Base-by-base conservation (phyloP, 805 yeast species). In the Metschnikowia chrysomelidarum region DNA sequence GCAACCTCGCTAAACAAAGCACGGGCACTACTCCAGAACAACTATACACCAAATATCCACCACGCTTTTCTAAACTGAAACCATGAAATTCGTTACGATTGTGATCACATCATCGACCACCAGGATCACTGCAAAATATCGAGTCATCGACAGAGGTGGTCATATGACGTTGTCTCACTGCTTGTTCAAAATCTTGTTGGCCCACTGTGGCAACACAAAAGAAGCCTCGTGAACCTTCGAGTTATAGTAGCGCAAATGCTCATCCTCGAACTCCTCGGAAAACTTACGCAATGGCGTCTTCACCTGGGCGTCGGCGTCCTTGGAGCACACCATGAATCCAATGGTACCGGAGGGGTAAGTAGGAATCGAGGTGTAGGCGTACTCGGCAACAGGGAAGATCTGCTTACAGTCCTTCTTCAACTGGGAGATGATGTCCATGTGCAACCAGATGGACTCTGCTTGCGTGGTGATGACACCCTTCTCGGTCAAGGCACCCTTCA, bases 341-440 rank as follows among this genome's bases (percentile, higher is more conserved):
- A 91, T 83, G 62, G 88, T 94, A 47, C 98, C 98, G 13, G 96
- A 81, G 46, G 98, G 96, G 58, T 91, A 91, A 40, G 98, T 89
- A 57, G 98, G 98, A 50, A 89, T 87, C 57, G 93, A 78, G 40
- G 94, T 83, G 69, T 86, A 85, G 21, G 95, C 88, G 60, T 88
- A 89, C 58, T 84, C 93, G 26, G 83, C 97, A 36, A 78, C 84
- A 30, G 96, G 95, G 81, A 91, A 91, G 29, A 91, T 87, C 45
- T 78, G 77, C 47, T 71, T 64, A 66, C 96, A 88, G 48, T 85
- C 89, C 52, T 76, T 67, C 70, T 87, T 85, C 68, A 91, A 76
- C 50, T 84, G 77, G 56, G 83, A 75, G 56, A 91, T 85, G 57
- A 87, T 80, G 45, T 79, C 77, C 73, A 91, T 71, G 68, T 89